A percentile compares a stretch with the other conserved stretches of the same genome.
phyloP scores from a whole-genome alignment of 1,139 yeast genomes.

The Blastobotrys arbuscula region DNA sequence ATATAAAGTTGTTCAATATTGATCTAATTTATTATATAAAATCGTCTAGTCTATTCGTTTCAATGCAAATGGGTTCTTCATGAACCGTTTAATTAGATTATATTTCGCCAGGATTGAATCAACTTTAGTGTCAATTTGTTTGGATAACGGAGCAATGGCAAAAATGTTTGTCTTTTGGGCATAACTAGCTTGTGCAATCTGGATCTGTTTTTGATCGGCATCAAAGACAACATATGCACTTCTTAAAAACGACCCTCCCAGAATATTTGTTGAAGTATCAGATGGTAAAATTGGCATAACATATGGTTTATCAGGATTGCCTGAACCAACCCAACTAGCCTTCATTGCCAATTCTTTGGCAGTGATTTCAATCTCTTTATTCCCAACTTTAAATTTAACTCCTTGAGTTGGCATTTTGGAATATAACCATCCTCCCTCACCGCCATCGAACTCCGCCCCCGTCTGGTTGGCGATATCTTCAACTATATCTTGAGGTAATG shows the following conservation, averaged over 20 bases:
- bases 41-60: not conserved
- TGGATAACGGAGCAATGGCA: constrained; percentile 12
- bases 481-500: constrained; percentile 25
- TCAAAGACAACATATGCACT: constrained; percentile 75
- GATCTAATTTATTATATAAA: not conserved
- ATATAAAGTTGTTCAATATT: not conserved
- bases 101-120: not conserved
- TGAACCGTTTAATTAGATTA: not conserved
- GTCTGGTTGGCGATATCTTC: constrained; percentile 21
- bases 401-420: constrained; percentile 6
- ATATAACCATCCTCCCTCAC: constrained; percentile 18
- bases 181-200: constrained; percentile 55
- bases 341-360: constrained; percentile 32
- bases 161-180: constrained; percentile 19
- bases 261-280: constrained; percentile 33
- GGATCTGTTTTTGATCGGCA: constrained; percentile 54
- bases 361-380: constrained; percentile 36
- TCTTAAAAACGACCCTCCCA: constrained; percentile 74
- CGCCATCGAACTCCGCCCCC: constrained; percentile 22
- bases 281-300: constrained; percentile 36
- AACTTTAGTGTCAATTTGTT: not conserved
- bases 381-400: constrained; percentile 37
- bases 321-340: constrained; percentile 10
- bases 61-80: not conserved
- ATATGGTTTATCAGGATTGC: constrained; percentile 16